These are phyloP conservation scores for Boletus tylopilopsis DNA, from an alignment of 768 basidiomycete genomes.

Conservation along the genomic window DNA sequence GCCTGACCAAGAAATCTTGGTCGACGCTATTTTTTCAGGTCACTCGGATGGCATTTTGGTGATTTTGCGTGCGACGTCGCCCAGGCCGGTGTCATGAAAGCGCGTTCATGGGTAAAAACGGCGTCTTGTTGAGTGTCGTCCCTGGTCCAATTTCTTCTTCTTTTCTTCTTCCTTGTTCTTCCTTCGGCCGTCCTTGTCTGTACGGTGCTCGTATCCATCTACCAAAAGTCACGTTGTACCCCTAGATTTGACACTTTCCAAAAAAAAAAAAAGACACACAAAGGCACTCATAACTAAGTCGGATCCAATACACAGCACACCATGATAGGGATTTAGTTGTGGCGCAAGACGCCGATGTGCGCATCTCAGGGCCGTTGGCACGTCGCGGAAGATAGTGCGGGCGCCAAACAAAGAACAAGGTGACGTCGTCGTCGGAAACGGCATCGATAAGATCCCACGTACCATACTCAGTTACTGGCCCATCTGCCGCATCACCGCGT, in stretches of 20 bases:
- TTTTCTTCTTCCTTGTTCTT: background rate
- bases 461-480: too few species aligned
- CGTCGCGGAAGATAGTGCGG: background rate
- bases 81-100: background rate
- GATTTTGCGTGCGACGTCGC: slow-evolving; percentile 55
- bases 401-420: background rate
- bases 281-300: too few species aligned
- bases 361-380: background rate
- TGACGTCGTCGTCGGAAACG: background rate
- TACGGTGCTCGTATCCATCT: background rate
- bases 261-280: background rate
- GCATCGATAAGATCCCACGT: too few species aligned
- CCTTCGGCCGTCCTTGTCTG: background rate
- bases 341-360: background rate
- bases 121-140: too few species aligned
- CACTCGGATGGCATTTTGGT: slow-evolving; percentile 84
- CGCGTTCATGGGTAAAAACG: too few species aligned
- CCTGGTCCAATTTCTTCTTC: background rate
- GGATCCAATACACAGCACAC: too few species aligned
- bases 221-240: background rate
- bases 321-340: too few species aligned
- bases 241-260: too few species aligned
- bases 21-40: slow-evolving; percentile 82
- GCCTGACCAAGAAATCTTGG: slow-evolving; percentile 40
- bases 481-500: too few species aligned